Evolutionary conservation across 176 grass and related monocot genomes (phyloP).

Genomic region (Saccharum spontaneum): DNA sequence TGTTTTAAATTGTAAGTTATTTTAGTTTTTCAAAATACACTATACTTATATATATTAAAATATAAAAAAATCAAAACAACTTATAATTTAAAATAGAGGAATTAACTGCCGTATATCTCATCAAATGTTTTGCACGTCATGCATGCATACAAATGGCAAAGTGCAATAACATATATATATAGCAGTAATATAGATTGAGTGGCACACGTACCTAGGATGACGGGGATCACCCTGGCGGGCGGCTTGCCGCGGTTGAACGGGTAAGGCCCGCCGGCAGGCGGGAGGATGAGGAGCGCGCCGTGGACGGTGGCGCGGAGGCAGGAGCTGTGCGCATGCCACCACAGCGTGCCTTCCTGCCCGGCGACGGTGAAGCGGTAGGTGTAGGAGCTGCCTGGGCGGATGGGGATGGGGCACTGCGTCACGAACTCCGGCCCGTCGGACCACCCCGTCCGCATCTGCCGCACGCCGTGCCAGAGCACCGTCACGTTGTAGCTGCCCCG

Average conservation of each 20-base stretch:
- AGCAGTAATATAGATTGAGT: too few species aligned
- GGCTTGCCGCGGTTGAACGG: conserved; percentile 53
- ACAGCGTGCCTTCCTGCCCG: conserved; percentile 81
- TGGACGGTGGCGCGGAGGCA: conserved; percentile 92
- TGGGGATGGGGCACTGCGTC: conserved; percentile 91
- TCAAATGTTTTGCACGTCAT: too few species aligned
- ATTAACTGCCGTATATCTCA: too few species aligned
- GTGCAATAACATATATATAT: too few species aligned
- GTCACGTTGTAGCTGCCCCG: conserved; percentile 68
- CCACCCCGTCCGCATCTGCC: conserved; percentile 89
- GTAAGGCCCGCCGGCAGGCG: conserved; percentile 39
- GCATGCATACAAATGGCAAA: too few species aligned
- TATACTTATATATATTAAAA: too few species aligned
- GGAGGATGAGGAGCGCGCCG: conserved; percentile 74
- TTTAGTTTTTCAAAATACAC: too few species aligned
- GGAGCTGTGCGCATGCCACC: conserved; percentile 96
- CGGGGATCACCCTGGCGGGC: conserved; percentile 51
- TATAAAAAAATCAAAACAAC: too few species aligned
- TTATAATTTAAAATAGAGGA: too few species aligned
- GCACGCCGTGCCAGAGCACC: conserved; percentile 77
- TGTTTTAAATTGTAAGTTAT: too few species aligned
- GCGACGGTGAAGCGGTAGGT: conserved; percentile 77
- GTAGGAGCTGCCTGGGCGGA: conserved; percentile 67
- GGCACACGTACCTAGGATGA: conserved; percentile 62
- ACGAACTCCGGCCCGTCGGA: conserved; percentile 88